Evolutionary conservation across 1,284 basidiomycete species (phyloP).

Genomic region (Cryptococcus sp.): DNA sequence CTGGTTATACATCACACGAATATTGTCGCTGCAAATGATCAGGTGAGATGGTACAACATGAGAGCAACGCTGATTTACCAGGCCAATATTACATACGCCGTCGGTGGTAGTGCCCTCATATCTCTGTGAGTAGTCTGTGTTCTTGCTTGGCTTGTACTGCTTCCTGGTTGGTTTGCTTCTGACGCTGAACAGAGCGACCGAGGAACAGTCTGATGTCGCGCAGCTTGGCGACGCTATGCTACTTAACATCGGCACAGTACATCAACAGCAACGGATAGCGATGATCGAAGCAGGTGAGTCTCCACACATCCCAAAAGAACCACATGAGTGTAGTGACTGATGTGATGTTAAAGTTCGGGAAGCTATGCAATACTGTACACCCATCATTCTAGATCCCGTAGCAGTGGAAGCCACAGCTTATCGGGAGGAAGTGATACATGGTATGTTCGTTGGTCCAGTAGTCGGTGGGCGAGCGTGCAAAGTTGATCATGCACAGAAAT

Average conservation of each 20-base stretch:
- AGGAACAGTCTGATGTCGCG: slow-evolving; percentile 1
- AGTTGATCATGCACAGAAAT: too few relatives aligned
- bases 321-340: neutral
- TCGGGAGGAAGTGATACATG: neutral
- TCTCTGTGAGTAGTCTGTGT: neutral
- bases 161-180: too few relatives aligned
- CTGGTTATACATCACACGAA: slow-evolving; percentile 8
- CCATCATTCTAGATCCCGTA: neutral
- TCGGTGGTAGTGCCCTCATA: slow-evolving; percentile 6
- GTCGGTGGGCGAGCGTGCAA: too few relatives aligned
- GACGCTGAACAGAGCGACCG: neutral
- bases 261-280: neutral
- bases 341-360: neutral
- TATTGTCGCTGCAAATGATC: slow-evolving; percentile 8
- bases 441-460: neutral
- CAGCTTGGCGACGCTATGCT: neutral
- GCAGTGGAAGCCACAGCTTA: neutral
- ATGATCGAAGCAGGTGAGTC: neutral
- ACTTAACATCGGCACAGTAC: slow-evolving; percentile 10
- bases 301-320: too few relatives aligned
- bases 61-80: neutral
- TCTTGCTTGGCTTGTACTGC: too few relatives aligned
- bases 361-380: neutral
- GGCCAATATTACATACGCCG: slow-evolving; percentile 3
- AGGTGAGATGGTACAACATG: neutral